Base-by-base conservation (phyloP, 129 eudicot genomes). In the Calendula officinalis region DNA sequence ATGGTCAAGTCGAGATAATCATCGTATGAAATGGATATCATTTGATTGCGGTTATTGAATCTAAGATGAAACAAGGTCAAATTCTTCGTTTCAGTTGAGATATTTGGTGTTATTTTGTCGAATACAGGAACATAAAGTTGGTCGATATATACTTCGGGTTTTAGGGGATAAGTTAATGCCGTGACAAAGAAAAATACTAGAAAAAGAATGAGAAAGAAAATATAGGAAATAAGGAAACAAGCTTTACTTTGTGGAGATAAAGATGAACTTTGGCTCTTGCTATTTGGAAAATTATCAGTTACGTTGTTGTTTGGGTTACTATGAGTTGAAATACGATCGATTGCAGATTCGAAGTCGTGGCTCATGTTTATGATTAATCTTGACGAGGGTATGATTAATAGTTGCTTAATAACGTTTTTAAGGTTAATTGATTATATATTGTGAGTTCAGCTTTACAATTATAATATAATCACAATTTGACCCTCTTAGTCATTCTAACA, bases 121-220 rank as follows among this genome's bases (percentile, higher is more conserved):
- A 55, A 30, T 10, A 5, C 60, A 7, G 60, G 41, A 27, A 55
- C 39, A 33, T 55, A 55, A 3, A 55, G 8, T 30, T 16, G 14
- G 1, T 55, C 15, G 41, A 30, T 12, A 30, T 55, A 55, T 14
- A 55, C 38, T 55, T 30, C 41, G 32, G 60, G 60, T 30, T 55
- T 55, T 55, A 55, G 41, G 41, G 60, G 60, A 32, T 55, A 55
- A 3, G 38, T 55, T 5, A 27, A 55, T 12, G 41, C 60, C 3
- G 32, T 10, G 0, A 55, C 8, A 34, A 33, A 34, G 60, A 55
- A 55, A 11, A 12, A 55, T 55, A 11, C 4, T 30, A 32, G 3
- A 55, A 27, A 33, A 3, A 32, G 8, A 55, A 32, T 55, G n/a
- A 32, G 6, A 55, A 33, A 55, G 41, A 14, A 4, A 10, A 34